Evolutionary conservation across 768 basidiomycete genomes (phyloP).

Genomic region (Mrakia blollopis): DNA sequence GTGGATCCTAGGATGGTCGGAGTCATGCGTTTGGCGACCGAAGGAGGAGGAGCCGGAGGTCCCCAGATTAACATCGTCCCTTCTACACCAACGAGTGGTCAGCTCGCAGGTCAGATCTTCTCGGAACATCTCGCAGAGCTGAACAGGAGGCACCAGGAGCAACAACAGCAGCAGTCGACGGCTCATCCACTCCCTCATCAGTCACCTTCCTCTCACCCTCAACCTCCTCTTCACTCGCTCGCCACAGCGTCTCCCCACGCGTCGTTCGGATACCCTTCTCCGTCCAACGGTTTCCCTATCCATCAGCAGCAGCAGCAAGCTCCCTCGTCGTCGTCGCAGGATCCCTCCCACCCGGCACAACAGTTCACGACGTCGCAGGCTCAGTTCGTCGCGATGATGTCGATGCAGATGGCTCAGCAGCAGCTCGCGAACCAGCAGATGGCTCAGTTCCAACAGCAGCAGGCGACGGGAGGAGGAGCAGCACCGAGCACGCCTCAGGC

Average conservation of each 20-base stretch:
- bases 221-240: slow-evolving; percentile 7
- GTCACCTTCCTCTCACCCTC: background rate
- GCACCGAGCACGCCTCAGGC: background rate
- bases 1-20: slow-evolving; percentile 9
- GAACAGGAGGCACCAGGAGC: slow-evolving; percentile 7
- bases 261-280: background rate
- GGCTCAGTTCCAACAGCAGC: slow-evolving; percentile 15
- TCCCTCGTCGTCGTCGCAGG: background rate
- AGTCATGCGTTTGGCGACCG: slow-evolving; percentile 9
- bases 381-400: slow-evolving; percentile 13
- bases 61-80: slow-evolving; percentile 29
- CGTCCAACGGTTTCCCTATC: background rate
- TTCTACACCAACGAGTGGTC: slow-evolving; percentile 23
- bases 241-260: background rate
- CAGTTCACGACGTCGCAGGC: slow-evolving; percentile 3
- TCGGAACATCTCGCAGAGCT: slow-evolving; percentile 9
- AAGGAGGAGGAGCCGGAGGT: slow-evolving; percentile 12
- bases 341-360: background rate
- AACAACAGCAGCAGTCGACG: slow-evolving; percentile 1
- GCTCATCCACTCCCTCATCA: background rate
- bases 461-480: background rate
- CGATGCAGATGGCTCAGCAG: slow-evolving; percentile 17
- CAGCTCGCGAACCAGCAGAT: slow-evolving; percentile 11
- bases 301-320: slow-evolving; percentile 1
- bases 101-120: slow-evolving; percentile 13